These are phyloP conservation scores for Cytospora schulzeri DNA, from an alignment of 2,329 filamentous ascomycete species.

Conservation along the genomic window DNA sequence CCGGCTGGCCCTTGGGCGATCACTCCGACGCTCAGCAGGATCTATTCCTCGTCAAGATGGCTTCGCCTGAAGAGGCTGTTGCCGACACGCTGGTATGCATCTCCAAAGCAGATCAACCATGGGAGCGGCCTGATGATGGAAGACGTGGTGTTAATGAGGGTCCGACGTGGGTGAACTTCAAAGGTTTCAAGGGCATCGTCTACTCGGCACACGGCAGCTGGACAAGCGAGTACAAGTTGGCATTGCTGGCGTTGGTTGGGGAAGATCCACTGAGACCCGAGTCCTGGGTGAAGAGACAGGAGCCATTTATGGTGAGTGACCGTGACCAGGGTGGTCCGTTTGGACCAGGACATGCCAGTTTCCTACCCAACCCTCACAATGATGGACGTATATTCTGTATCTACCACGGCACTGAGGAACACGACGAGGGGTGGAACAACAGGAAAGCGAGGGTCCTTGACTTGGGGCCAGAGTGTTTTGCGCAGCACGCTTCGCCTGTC, in stretches of 20 bases:
- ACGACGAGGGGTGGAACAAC: slow-evolving; percentile 30
- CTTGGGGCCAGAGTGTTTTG: slow-evolving; percentile 26
- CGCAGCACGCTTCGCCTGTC: slow-evolving; percentile 23
- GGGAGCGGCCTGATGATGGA: slow-evolving; percentile 30
- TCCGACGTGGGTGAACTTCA: slow-evolving; percentile 29
- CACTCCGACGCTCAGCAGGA: slow-evolving; percentile 30
- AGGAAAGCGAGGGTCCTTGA: slow-evolving; percentile 29
- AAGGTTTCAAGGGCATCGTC: slow-evolving; percentile 30
- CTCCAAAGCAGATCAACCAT: slow-evolving; percentile 25
- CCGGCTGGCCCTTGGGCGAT: slow-evolving; percentile 30
- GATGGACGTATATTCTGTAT: slow-evolving; percentile 29
- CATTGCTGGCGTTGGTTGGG: slow-evolving; percentile 25
- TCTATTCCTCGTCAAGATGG: slow-evolving; percentile 30
- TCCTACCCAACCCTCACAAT: slow-evolving; percentile 27
- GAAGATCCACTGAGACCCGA: slow-evolving; percentile 27
- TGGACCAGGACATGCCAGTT: slow-evolving; percentile 30
- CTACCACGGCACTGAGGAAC: slow-evolving; percentile 28
- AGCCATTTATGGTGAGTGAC: slow-evolving; percentile 24
- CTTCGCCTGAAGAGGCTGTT: slow-evolving; percentile 28
- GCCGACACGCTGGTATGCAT: slow-evolving; percentile 27
- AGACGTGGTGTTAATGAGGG: slow-evolving; percentile 31
- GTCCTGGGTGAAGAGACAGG: slow-evolving; percentile 24
- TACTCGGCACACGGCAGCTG: slow-evolving; percentile 31
- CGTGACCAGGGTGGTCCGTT: slow-evolving; percentile 25
- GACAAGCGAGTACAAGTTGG: slow-evolving; percentile 32